phyloP scores from a whole-genome alignment of 2,329 filamentous ascomycete genomes.

The Nannizziopsis arthrosporioides region DNA sequence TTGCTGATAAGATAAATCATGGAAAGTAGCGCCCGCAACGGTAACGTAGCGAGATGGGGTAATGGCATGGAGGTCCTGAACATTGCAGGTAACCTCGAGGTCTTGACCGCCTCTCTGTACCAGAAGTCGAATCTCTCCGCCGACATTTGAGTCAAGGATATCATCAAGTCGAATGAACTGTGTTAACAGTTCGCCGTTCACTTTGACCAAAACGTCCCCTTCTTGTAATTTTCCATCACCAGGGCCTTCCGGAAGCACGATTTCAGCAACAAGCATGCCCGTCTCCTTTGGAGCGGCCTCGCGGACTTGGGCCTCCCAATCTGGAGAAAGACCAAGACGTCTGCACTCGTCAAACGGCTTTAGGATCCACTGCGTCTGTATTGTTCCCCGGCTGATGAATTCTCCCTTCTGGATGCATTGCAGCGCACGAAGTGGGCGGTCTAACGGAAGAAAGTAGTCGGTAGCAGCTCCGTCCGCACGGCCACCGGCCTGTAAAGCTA shows the following conservation, averaged over 20 bases:
- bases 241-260: constrained; percentile 81
- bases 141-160: constrained; percentile 80
- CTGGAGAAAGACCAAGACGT: constrained; percentile 67
- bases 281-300: constrained; percentile 82
- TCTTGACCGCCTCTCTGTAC: constrained; percentile 84
- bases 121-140: constrained; percentile 59
- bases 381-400: constrained; percentile 78
- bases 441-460: constrained; percentile 91
- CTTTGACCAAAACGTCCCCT: constrained; percentile 83
- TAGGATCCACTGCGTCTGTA: constrained; percentile 92
- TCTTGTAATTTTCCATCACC: constrained; percentile 80
- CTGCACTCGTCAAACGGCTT: constrained; percentile 97
- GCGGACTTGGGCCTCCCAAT: constrained; percentile 78
- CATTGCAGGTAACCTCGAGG: constrained; percentile 68
- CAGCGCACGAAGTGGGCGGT: constrained; percentile 76
- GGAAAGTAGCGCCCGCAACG: constrained; percentile 87
- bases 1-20: constrained; percentile 93
- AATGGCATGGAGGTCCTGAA: constrained; percentile 85
- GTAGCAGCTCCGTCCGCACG: constrained; percentile 90
- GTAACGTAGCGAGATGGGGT: constrained; percentile 93
- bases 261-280: constrained; percentile 93
- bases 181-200: constrained; percentile 85
- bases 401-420: constrained; percentile 68
- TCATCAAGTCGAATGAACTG: constrained; percentile 87
- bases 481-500: constrained; percentile 88